Evolutionary conservation across 2,329 filamentous ascomycete genomes (phyloP).

Genomic region (Aureobasidium sp.): DNA sequence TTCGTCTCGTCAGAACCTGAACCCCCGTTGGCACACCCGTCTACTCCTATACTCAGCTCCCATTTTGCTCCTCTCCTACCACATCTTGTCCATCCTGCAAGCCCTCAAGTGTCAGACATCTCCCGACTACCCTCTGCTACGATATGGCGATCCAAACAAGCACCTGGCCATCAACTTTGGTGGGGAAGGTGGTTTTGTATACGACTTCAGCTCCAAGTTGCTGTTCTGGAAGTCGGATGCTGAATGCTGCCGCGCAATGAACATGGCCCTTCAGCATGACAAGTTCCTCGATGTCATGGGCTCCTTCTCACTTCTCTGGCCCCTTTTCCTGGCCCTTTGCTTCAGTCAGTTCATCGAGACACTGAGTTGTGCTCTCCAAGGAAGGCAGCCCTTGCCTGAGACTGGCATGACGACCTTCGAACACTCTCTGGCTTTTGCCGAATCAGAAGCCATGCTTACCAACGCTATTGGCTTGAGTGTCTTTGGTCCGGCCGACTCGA

Average conservation of each 20-base stretch:
- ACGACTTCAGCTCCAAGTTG: constrained; percentile 61
- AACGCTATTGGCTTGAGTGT: constrained; percentile 70
- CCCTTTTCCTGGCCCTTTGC: constrained; percentile 59
- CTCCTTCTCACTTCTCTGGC: constrained; percentile 70
- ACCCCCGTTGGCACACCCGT: constrained; percentile 63
- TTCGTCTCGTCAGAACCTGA: constrained; percentile 72
- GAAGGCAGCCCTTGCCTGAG: constrained; percentile 69
- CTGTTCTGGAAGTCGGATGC: constrained; percentile 67
- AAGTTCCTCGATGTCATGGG: constrained; percentile 53
- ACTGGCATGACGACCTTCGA: constrained; percentile 96
- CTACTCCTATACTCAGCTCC: constrained; percentile 62
- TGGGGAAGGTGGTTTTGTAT: constrained; percentile 59
- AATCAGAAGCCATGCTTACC: constrained; percentile 81
- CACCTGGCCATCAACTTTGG: constrained; percentile 38
- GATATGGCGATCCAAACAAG: constrained; percentile 38
- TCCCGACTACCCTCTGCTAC: constrained; percentile 35
- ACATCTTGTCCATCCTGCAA: constrained; percentile 64
- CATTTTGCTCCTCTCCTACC: constrained; percentile 59
- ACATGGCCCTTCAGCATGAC: constrained; percentile 56
- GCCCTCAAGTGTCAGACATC: constrained; percentile 85
- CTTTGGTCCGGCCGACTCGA: constrained; percentile 42
- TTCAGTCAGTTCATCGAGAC: constrained; percentile 84
- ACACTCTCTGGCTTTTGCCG: constrained; percentile 89
- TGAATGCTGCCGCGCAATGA: constrained; percentile 64
- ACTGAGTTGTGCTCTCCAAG: constrained; percentile 78